Percentiles rank a stretch among this genome's conserved stretches.
Evolutionary conservation across 1,284 basidiomycete genomes (phyloP).

Genomic region (Malassezia yamatoensis): DNA sequence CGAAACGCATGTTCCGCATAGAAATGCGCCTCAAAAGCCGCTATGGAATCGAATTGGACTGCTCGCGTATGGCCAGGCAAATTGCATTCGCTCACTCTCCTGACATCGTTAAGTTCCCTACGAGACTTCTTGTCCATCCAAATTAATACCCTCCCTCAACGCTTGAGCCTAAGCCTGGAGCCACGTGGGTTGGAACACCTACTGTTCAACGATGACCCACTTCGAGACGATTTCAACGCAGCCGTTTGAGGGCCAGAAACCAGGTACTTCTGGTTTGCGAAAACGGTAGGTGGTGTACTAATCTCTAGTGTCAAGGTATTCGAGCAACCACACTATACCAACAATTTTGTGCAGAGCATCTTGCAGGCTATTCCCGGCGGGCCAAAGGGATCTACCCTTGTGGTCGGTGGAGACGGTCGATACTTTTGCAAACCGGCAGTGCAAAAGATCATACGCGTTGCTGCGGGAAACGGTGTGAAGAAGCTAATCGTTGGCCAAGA

Average conservation of each 20-base stretch:
- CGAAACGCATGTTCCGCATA: constrained; percentile 70
- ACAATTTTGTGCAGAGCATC: constrained; percentile 95
- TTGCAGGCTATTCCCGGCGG: constrained; percentile 78
- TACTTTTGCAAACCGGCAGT: constrained; percentile 82
- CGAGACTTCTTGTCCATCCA: neutral
- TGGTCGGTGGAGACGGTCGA: constrained; percentile 93
- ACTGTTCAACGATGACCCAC: constrained; percentile 22
- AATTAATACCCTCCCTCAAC: neutral
- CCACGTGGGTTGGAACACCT: too few relatives aligned
- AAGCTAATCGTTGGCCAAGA: constrained; percentile 55
- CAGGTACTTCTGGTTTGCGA: constrained; percentile 45
- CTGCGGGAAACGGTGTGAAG: constrained; percentile 62
- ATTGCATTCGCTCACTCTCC: constrained; percentile 10
- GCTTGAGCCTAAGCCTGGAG: neutral
- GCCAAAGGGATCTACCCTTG: constrained; percentile 63
- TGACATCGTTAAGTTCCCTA: neutral
- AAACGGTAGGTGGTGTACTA: constrained; percentile 26
- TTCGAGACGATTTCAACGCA: constrained; percentile 35
- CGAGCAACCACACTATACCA: constrained; percentile 74
- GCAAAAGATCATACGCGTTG: constrained; percentile 80
- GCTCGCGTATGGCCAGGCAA: constrained; percentile 55
- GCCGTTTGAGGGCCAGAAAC: constrained; percentile 48
- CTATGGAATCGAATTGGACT: constrained; percentile 56
- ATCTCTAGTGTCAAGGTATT: constrained; percentile 43
- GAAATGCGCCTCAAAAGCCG: constrained; percentile 69